These are phyloP conservation scores for Tricharina praecox DNA, from an alignment of 495 filamentous ascomycete genomes.

Conservation along the genomic window DNA sequence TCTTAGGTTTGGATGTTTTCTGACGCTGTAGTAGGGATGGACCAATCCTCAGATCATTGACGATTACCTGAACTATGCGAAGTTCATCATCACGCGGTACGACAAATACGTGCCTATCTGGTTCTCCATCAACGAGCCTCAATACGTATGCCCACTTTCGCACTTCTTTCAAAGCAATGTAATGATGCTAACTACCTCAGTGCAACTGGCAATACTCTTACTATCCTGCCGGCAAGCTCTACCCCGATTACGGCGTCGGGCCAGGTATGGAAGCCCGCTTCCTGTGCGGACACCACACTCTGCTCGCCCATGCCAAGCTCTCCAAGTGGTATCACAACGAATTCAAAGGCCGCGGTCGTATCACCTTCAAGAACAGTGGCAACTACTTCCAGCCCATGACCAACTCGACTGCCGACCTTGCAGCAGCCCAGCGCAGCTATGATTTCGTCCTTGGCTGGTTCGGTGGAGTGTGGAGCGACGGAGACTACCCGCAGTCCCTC, in stretches of 20 bases:
- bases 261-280: conserved; percentile 22
- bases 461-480: conserved; percentile 32
- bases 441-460: conserved; percentile 33
- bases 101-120: conserved; percentile 31
- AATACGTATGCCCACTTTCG: conserved; percentile 18
- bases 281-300: conserved; percentile 30
- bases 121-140: conserved; percentile 33
- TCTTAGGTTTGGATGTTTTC: conserved; percentile 6
- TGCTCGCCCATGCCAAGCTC: conserved; percentile 31
- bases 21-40: conserved; percentile 25
- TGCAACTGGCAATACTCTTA: conserved; percentile 29
- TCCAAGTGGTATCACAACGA: conserved; percentile 32
- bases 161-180: neutral
- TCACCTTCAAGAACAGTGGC: conserved; percentile 30
- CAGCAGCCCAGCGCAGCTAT: conserved; percentile 27
- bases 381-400: conserved; percentile 29
- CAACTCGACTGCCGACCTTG: conserved; percentile 24
- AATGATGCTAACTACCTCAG: conserved; percentile 5
- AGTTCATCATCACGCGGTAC: conserved; percentile 30
- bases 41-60: conserved; percentile 28
- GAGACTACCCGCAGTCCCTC: conserved; percentile 30
- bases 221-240: conserved; percentile 28
- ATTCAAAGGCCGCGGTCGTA: conserved; percentile 29
- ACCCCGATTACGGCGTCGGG: conserved; percentile 26
- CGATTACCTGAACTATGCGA: conserved; percentile 32